phyloP scores from a whole-genome alignment of 1,284 basidiomycete genomes.

The Cutaneotrichosporon sp. region DNA sequence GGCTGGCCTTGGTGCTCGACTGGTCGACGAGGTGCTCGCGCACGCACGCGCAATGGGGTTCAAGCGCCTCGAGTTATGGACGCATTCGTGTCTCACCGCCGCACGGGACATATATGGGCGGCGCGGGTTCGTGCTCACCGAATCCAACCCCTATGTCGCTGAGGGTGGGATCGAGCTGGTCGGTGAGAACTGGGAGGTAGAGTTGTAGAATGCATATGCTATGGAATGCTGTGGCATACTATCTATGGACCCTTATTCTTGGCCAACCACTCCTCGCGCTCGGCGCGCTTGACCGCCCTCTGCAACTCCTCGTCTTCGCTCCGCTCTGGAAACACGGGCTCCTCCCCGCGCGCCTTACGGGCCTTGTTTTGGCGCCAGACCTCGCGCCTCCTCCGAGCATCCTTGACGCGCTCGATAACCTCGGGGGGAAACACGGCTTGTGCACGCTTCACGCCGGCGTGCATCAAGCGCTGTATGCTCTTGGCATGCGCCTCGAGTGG shows the following conservation, averaged over 20 bases:
- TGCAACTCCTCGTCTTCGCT: not conserved
- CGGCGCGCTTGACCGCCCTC: not conserved
- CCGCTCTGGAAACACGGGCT: not conserved
- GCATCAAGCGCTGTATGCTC: not conserved
- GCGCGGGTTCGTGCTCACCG: constrained; percentile 15
- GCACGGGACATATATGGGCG: constrained; percentile 21
- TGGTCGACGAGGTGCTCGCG: constrained; percentile 19
- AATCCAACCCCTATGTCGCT: constrained; percentile 1
- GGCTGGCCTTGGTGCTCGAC: constrained; percentile 13
- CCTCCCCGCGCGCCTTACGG: not conserved
- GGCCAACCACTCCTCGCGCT: not conserved
- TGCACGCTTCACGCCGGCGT: not conserved
- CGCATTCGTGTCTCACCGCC: constrained; percentile 16
- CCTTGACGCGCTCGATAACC: constrained; percentile 5
- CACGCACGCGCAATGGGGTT: constrained; percentile 18
- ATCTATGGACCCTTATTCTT: not conserved
- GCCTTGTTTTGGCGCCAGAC: constrained; percentile 5
- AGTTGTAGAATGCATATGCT: not conserved
- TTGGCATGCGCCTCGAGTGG: not conserved
- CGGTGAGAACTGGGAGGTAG: constrained; percentile 19
- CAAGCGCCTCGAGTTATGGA: constrained; percentile 20
- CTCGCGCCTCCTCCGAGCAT: not conserved
- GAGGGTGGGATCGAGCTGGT: constrained; percentile 9
- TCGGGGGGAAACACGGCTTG: not conserved
- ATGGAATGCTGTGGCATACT: not conserved